Evolutionary conservation across 495 filamentous ascomycete genomes (phyloP), one percentile per base, ranked within the genome.

Genomic region (Articulospora tetracladia): DNA sequence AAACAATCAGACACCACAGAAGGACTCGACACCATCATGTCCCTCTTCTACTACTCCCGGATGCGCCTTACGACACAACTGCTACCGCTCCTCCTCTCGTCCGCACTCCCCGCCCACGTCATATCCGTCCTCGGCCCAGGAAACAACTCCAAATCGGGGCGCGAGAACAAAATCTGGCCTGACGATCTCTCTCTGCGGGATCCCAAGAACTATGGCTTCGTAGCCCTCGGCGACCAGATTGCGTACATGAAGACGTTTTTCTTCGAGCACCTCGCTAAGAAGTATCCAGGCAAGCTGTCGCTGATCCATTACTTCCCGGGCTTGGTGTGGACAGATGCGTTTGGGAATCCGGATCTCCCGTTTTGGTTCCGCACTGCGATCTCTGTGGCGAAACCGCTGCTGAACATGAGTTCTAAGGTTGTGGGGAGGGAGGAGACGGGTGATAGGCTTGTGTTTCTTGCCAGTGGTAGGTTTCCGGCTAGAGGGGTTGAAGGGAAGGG

Each of bases 261-360:
- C 19, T 60, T 76, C 20, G 72, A 74, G 32, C 36, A 61, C 17
- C 36, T 76, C 0, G 70, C 73, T 0, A 15, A 23, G 0, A 10
- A 56, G 30, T 26, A 64, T 24, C 20, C 50, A 25, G 46, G 25
- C 0, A 50, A 72, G 25, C 68, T 68, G 0, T 27, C 47, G 0
- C 60, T 75, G 1, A 68, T 70, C 10, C 74, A 77, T 57, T 59
- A 59, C 22, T 76, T 66, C 59, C 75, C 74, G 3, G 73, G 75
- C 1, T 34, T 74, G 1, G 73, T 76, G 2, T 39, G 59, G 0
- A 74, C 71, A 17, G 53, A 52, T 13, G 26, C 25, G 6, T 57
- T 61, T 48, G n/a, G 25, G 13, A 47, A 44, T 11, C 17, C 50
- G 10, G 39, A 36, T 10, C 15, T 54, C 10, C 59, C 55, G 1